Base-by-base conservation (phyloP, 2,329 filamentous ascomycete genomes). In the Ophiostoma australiae region DNA sequence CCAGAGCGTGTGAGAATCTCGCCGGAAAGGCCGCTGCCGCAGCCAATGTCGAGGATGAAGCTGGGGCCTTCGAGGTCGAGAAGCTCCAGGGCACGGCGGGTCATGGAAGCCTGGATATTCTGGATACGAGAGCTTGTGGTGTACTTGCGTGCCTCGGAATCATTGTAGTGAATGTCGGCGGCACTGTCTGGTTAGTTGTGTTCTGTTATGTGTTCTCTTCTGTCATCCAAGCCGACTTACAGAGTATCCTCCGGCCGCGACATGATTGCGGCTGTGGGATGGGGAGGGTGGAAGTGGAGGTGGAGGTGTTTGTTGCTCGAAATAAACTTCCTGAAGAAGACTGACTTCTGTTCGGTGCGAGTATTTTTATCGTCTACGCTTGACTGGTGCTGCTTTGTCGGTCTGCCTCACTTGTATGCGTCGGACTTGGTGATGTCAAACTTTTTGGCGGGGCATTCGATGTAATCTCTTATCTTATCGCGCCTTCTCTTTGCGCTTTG, bases 131-230 rank as follows among this genome's bases (percentile, higher is more conserved):
- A 97, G 74, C 90, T 94, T 4, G 94, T 97, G 10, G 95, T 98
- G 84, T 99, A 99, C 85, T 98, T 98, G 79, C 92, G 91, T 41
- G 95, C 94, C 84, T 97, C 94, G 80, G 86, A 85, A 82, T 98
- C 94, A 84, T 97, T 91, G 86, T 99, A 99, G 84, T 97, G 96
- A 78, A 98, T 90, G 82, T 99, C 95, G 75, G 95, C 94, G 69
- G 94, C 92, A 79, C 93, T 96, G 79, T 71, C 52, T 71, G 71
- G 52, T 31, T 39, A 65, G 70, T 55, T 70, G 74, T 72, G 74
- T 23, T 6, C 8, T n/a, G 31, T 11, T 20, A 11, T 27, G n/a
- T 20, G 7, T 41, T n/a, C 31, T 1, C 1, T 15, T 20, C 15
- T 13, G 41, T 67, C 23, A 33, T 58, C 48, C 15, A 5, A 4